phyloP scores from a whole-genome alignment of 495 filamentous ascomycete species.

The Penicillium pancosmium region DNA sequence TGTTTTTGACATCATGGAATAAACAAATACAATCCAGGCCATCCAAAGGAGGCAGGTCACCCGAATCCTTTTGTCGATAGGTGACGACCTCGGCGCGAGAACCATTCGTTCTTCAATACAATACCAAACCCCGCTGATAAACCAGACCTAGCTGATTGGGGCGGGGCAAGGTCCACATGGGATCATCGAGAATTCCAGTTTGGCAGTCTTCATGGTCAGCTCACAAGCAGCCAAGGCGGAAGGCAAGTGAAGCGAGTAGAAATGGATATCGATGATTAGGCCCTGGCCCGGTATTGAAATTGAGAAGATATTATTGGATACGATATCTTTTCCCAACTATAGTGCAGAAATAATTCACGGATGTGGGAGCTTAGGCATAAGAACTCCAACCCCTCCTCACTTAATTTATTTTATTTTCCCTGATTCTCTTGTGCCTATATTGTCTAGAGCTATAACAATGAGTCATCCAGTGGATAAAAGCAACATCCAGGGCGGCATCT shows the following conservation, averaged over 20 bases:
- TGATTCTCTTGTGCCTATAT: neutral
- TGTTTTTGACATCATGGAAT: neutral
- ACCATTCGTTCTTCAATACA: neutral
- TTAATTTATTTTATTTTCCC: neutral
- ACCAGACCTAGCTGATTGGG: neutral
- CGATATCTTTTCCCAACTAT: neutral
- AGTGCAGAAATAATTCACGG: neutral
- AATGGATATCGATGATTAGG: neutral
- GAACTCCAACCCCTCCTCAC: neutral
- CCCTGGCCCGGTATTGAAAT: constrained; percentile 5
- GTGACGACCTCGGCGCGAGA: neutral
- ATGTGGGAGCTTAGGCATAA: constrained; percentile 1
- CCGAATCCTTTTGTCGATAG: neutral
- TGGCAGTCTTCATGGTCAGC: neutral
- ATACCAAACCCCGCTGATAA: neutral
- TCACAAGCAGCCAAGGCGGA: neutral
- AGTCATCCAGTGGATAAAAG: neutral
- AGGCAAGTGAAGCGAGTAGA: constrained; percentile 8
- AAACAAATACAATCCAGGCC: neutral
- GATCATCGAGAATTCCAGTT: neutral
- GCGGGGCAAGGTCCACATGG: neutral
- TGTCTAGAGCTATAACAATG: neutral
- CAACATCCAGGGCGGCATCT: neutral
- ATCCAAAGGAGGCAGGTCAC: neutral
- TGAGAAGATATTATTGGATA: neutral